Base-by-base conservation (phyloP, 495 filamentous ascomycete genomes). In the Daldinia vernicosa region DNA sequence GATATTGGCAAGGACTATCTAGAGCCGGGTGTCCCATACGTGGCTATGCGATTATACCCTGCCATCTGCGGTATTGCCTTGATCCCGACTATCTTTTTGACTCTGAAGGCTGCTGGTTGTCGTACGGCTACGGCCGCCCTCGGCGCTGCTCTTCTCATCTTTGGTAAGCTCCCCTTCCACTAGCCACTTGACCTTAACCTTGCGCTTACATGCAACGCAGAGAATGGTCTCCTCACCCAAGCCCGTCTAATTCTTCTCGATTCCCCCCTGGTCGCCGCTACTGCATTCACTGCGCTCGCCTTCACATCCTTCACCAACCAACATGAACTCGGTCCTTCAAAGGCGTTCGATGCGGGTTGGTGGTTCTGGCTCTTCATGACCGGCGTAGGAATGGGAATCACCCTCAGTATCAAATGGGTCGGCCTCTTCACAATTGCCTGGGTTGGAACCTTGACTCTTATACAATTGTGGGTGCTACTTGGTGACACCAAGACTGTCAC, bases 1-100 rank as follows among this genome's bases (percentile, higher is more conserved):
- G 96, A 99, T 72, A 99, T 99, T 84, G 95, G 95, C 74, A 98
- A 98, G 83, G 95, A 99, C 76, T 99, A 99, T 75, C 76, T 98
- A 53, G 96, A 95, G 80, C 93, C 96, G 0, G 89, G 91, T 22
- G 95, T 99, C 51, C 95, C 95, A 12, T 99, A 98, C 82, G 96
- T 99, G 17, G 93, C 95, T 43, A 99, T 99, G 95, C 90, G 95
- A 76, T 77, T 98, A 83, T 87, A 97, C 66, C 95, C 95, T 0
- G 95, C 95, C 30, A 80, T 98, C 63, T 87, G 92, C 70, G 95
- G 95, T 77, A 89, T 98, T 60, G 75, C 94, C 57, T 88, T 95
- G 35, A 91, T 95, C 27, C 93, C 96, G 7, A 90, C 90, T 72
- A 97, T 97, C 84, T 99, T 97, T 80, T 80, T 99, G 75, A 97